Evolutionary conservation across 345 rosid species (phyloP), one percentile per base, ranked within the genome.

Genomic region (Combretum micranthum): DNA sequence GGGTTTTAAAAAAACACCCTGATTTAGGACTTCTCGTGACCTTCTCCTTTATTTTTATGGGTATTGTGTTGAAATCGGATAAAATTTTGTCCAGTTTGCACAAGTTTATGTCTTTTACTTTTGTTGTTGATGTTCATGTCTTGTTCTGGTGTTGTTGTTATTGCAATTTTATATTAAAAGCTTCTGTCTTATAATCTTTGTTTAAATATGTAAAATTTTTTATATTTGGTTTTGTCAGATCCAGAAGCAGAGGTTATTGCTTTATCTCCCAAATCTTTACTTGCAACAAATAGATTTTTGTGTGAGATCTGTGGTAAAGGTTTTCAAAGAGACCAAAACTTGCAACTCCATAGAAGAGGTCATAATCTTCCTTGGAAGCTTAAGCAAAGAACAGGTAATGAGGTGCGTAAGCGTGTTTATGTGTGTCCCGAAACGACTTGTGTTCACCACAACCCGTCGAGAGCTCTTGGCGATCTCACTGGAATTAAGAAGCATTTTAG

Each of bases 271-370:
- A 75, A 62, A 66, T 46, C 85, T 5, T 64, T 86, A 44, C 12
- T 83, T 21, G 85, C 94, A 15, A 86, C 84, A 14, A 81, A 83
- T 63, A 64, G 90, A 9, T 83, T 86, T 67, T 75, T 86, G 50
- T 86, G 94, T 66, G 94, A 83, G 87, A 81, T 86, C 82, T 86
- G 94, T 59, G 80, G 59, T 77, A 83, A 86, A 62, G 90, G 95
- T 2, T 83, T 86, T 62, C 95, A 83, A 70, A 74, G 95, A 13
- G 90, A 83, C 64, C 95, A 86, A 69, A 83, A 86, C 69, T 75
- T 86, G 23, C 90, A 83, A 73, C 90, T 83, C 51, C 90, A 83
- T 80, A 80, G 90, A 7, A 74, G 90, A 18, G 95, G 95, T 13
- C 95, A 86, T 52, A 86, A 81, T 77, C 75, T 86, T 52, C 95